Base-by-base conservation (phyloP, 2,329 filamentous ascomycete genomes). In the Aplosporella prunicola region DNA sequence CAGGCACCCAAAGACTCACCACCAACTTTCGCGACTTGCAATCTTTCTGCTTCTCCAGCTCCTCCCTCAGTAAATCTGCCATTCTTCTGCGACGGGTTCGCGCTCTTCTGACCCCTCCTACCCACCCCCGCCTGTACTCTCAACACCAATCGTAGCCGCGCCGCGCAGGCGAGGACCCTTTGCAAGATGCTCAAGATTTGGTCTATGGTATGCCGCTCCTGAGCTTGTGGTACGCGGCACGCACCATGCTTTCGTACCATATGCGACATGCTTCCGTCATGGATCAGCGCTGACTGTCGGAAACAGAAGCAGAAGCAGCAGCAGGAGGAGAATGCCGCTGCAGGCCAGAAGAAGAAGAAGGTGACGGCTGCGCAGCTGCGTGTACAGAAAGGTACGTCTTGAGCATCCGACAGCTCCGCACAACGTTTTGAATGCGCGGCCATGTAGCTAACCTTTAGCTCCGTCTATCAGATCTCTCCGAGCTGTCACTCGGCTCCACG, bases 101-200 rank as follows among this genome's bases (percentile, higher is more conserved):
- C 22, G 8, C 22, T 24, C 22, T n/a, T 24, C 22, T 24, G 22
- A 24, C 22, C 22, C n/a, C n/a, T n/a, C n/a, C n/a, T n/a, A n/a
- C n/a, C n/a, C n/a, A n/a, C n/a, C n/a, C n/a, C n/a, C n/a, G n/a
- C n/a, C n/a, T n/a, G n/a, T n/a, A n/a, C n/a, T n/a, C n/a, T n/a
- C n/a, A n/a, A n/a, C n/a, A n/a, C n/a, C n/a, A n/a, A n/a, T n/a
- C n/a, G n/a, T n/a, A n/a, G n/a, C n/a, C n/a, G n/a, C n/a, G n/a
- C n/a, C n/a, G n/a, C n/a, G n/a, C n/a, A n/a, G n/a, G n/a, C n/a
- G n/a, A n/a, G n/a, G n/a, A n/a, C n/a, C n/a, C n/a, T n/a, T n/a
- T n/a, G n/a, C 38, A 88, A 69, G 57, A 96, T 96, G 91, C 74
- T 95, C 72, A 96, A 96, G 71, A 95, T 96, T 71, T 96, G 89